Evolutionary conservation across 371 early-diverging fungal species (phyloP), one percentile per base, ranked within the genome.

Genomic region (Globomyces sp.): DNA sequence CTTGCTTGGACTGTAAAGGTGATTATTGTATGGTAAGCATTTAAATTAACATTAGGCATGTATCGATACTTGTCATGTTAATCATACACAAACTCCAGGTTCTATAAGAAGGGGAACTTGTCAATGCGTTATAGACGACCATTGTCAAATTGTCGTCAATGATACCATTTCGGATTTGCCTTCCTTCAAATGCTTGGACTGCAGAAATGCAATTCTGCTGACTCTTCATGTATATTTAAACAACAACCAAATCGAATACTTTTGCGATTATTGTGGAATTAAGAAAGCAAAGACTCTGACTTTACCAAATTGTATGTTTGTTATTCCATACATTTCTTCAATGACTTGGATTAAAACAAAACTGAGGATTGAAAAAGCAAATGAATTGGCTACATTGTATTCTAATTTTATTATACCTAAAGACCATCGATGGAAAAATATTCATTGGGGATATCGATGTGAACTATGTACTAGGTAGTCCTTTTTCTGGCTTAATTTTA

Each of bases 391-490:
- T n/a, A 37, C 50, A 41, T 39, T 13, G 65, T 51, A 52, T 45
- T 34, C 44, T 10, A 46, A 64, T 41, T 52, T 8, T 34, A 45
- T 11, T 46, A n/a, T 36, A 3, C 4, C 9, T 36, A 55, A 64
- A 39, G 46, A 37, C 8, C 65, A 64, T 49, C 65, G 65, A 36
- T 64, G 65, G 65, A 44, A 49, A 5, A 43, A 49, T 36, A 64
- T 42, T 3, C 65, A 64, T 45, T 64, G 65, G 65, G 65, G 65
- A 64, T 48, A 48, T 3, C 45, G 65, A 34, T 64, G 65, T 57
- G 65, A 64, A 49, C 49, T 64, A 13, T 64, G 65, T 51, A 55
- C 65, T 37, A 41, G 65, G 24, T 24, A 24, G 24, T 24, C 24
- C 24, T 24, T 24, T 24, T 24, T 24, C 24, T 24, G 24, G 24